Conservation (phyloP, 371 early-diverging fungal species). For the Actinomortierella wolfii region DNA sequence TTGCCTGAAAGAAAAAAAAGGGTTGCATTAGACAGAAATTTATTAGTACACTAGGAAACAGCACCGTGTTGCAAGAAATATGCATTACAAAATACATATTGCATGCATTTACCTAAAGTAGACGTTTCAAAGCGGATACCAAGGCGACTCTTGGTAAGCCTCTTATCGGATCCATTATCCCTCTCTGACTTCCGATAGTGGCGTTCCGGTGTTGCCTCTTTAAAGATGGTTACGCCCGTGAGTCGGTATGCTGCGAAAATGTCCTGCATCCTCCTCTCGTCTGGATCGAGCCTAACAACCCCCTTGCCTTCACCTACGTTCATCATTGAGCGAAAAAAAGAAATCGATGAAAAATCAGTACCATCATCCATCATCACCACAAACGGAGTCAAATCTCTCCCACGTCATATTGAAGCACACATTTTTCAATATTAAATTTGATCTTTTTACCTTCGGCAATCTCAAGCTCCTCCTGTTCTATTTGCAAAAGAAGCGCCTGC, state of each 20-base stretch:
- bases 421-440: background rate
- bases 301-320: constrained; percentile 8
- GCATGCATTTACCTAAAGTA: constrained; percentile 14
- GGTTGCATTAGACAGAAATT: background rate
- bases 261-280: constrained; percentile 29
- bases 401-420: background rate
- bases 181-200: constrained; percentile 13
- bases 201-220: constrained; percentile 15
- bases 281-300: background rate
- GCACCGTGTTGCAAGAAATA: background rate
- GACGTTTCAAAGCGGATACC: constrained; percentile 43
- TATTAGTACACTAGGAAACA: background rate
- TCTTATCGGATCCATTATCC: constrained; percentile 3
- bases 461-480: constrained; percentile 25
- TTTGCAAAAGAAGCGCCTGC: constrained; percentile 16
- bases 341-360: background rate
- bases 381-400: background rate
- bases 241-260: constrained; percentile 36
- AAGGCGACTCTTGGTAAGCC: constrained; percentile 2
- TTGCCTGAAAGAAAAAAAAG: constrained; percentile 19
- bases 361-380: background rate
- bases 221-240: constrained; percentile 37
- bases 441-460: constrained; percentile 16
- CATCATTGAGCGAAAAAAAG: background rate
- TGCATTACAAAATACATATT: background rate